These are phyloP conservation scores for Quercus robur DNA, from an alignment of 306 rosid species.

Conservation along the genomic window DNA sequence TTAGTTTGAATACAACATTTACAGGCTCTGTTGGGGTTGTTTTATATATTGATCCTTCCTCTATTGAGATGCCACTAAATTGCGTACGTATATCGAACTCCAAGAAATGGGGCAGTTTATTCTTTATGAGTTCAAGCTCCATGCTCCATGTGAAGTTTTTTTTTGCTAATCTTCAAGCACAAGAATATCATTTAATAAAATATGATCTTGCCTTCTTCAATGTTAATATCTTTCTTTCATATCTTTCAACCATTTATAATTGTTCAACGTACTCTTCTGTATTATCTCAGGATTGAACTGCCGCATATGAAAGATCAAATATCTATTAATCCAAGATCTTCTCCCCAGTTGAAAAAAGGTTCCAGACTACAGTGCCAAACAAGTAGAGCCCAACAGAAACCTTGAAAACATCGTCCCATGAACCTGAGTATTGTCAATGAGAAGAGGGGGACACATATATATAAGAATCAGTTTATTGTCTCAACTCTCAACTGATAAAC, in stretches of 20 bases:
- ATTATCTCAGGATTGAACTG: constrained; percentile 23
- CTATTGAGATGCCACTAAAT: constrained; percentile 9
- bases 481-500: background rate
- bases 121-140: constrained; percentile 7
- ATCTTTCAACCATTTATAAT: background rate
- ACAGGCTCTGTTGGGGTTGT: constrained; percentile 36
- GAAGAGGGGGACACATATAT: background rate
- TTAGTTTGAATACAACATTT: constrained; percentile 43
- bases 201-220: constrained; percentile 3
- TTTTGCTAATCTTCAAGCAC: constrained; percentile 16
- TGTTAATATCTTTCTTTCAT: background rate
- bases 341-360: constrained; percentile 93
- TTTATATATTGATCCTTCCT: constrained; percentile 1
- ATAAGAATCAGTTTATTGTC: background rate
- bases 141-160: background rate
- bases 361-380: constrained; percentile 94
- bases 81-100: background rate
- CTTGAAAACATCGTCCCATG: constrained; percentile 97
- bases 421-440: constrained; percentile 49
- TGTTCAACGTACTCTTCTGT: background rate
- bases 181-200: constrained; percentile 7
- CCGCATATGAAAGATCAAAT: constrained; percentile 6
- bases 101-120: background rate
- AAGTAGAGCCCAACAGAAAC: constrained; percentile 92
- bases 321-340: constrained; percentile 63